Conservation (phyloP, 75 land plant genomes). For the Pinus tabuliformis region DNA sequence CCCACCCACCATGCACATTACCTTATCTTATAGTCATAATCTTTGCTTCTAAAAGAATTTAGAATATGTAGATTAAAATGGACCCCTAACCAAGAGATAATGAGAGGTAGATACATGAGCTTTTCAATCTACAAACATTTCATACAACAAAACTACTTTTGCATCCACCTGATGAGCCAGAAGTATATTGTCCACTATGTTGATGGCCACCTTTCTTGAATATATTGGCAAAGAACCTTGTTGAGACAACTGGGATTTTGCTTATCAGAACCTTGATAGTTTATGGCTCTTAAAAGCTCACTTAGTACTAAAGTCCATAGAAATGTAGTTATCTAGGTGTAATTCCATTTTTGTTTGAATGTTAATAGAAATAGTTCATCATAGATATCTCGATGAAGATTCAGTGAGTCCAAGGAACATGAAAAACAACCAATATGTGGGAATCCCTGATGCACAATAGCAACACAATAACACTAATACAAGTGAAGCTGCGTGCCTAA, state of each 20-base stretch:
- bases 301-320: neutral
- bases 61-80: constrained; percentile 15
- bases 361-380: constrained; percentile 7
- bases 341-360: constrained; percentile 2
- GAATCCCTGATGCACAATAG: constrained; percentile 71
- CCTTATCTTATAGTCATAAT: too few relatives aligned
- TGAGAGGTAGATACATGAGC: constrained; percentile 96
- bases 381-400: constrained; percentile 10
- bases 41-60: constrained; percentile 9
- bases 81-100: constrained; percentile 71
- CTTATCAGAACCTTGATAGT: constrained; percentile 14
- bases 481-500: constrained; percentile 70
- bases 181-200: constrained; percentile 89
- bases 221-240: constrained; percentile 93
- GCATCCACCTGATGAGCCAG: constrained; percentile 93
- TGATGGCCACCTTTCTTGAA: constrained; percentile 71
- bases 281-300: neutral
- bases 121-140: constrained; percentile 66
- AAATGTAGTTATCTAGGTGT: neutral
- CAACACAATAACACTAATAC: constrained; percentile 77
- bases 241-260: neutral
- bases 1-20: too few relatives aligned
- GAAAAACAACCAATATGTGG: constrained; percentile 6
- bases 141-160: constrained; percentile 89
- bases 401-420: constrained; percentile 13